phyloP scores from a whole-genome alignment of 108 stramenopile species.

The Skeletonema grethae region DNA sequence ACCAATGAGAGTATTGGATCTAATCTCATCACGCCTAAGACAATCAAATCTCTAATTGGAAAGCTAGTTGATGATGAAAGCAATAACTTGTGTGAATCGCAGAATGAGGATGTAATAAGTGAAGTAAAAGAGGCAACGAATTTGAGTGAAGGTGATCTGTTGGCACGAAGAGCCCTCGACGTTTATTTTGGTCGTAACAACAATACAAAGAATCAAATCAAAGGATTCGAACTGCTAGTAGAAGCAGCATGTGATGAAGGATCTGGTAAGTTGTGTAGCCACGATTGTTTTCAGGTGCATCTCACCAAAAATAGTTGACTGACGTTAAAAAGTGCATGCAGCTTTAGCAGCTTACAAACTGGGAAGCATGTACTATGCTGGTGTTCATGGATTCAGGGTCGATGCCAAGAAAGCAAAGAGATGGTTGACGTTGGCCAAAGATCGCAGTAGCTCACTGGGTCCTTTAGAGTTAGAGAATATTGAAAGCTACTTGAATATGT shows the following conservation, averaged over 20 bases:
- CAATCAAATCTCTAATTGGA: constrained; percentile 16
- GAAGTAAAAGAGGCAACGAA: constrained; percentile 18
- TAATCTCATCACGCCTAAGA: constrained; percentile 6
- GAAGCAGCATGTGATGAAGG: constrained; percentile 22
- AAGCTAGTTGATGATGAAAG: constrained; percentile 3
- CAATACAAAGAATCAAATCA: constrained; percentile 9
- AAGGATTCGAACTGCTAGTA: constrained; percentile 17
- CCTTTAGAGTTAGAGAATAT: constrained; percentile 8
- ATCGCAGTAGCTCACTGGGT: constrained; percentile 1
- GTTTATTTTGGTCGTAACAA: constrained; percentile 15
- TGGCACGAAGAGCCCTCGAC: constrained; percentile 15
- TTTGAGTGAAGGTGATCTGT: constrained; percentile 11
- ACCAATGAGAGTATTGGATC: not conserved
- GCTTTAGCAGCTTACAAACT: constrained; percentile 28
- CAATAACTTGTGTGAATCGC: constrained; percentile 11
- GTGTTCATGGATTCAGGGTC: constrained; percentile 17
- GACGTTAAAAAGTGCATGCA: not conserved
- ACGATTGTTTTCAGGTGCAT: not conserved
- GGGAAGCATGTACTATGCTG: constrained; percentile 15
- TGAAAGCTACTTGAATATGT: constrained; percentile 3
- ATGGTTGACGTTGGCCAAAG: constrained; percentile 13
- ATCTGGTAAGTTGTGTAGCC: constrained; percentile 13
- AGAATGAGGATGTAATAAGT: constrained; percentile 10
- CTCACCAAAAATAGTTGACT: not conserved
- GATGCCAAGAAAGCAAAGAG: constrained; percentile 7